phyloP scores from a whole-genome alignment of 805 yeast genomes.

The Candida loeiensis region DNA sequence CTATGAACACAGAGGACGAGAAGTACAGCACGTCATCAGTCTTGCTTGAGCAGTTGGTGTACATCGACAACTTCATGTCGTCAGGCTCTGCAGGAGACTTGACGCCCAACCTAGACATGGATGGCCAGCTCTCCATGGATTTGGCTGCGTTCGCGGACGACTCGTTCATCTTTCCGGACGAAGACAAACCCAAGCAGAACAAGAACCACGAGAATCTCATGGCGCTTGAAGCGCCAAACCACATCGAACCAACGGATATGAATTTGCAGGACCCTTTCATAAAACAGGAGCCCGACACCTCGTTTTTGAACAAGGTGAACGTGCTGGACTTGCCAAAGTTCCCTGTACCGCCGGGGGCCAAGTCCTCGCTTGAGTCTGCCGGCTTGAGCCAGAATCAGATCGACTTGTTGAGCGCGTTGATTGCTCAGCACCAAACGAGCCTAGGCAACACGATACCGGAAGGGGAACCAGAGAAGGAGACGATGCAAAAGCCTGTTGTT shows the following conservation, averaged over 20 bases:
- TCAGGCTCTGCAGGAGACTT: slow-evolving; percentile 38
- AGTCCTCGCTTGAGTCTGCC: slow-evolving; percentile 55
- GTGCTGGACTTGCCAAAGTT: slow-evolving; percentile 52
- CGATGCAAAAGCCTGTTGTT: slow-evolving; percentile 5
- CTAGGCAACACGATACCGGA: slow-evolving; percentile 13
- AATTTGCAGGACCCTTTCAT: slow-evolving; percentile 3
- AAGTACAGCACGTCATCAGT: slow-evolving; percentile 33
- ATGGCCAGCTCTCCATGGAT: slow-evolving; percentile 47
- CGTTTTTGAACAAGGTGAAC: slow-evolving; percentile 6
- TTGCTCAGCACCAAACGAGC: slow-evolving; percentile 60
- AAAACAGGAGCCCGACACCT: slow-evolving; percentile 1
- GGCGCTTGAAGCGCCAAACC: too few relatives aligned
- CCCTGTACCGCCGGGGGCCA: slow-evolving; percentile 72
- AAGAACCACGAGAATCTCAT: slow-evolving; percentile 18
- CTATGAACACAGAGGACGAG: slow-evolving; percentile 8
- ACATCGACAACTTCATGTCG: slow-evolving; percentile 68
- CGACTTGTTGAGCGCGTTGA: slow-evolving; percentile 66
- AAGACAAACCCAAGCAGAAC: slow-evolving; percentile 55
- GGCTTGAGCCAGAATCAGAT: slow-evolving; percentile 70
- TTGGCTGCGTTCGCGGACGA: slow-evolving; percentile 82
- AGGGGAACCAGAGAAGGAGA: background rate
- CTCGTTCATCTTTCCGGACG: slow-evolving; percentile 76
- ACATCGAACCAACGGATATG: too few relatives aligned
- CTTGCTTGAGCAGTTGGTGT: slow-evolving; percentile 71
- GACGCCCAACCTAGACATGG: slow-evolving; percentile 40